A percentile compares a stretch with the other conserved stretches of the same genome.
Conservation (phyloP, 371 early-diverging fungal species). For the Zychaea mexicana region DNA sequence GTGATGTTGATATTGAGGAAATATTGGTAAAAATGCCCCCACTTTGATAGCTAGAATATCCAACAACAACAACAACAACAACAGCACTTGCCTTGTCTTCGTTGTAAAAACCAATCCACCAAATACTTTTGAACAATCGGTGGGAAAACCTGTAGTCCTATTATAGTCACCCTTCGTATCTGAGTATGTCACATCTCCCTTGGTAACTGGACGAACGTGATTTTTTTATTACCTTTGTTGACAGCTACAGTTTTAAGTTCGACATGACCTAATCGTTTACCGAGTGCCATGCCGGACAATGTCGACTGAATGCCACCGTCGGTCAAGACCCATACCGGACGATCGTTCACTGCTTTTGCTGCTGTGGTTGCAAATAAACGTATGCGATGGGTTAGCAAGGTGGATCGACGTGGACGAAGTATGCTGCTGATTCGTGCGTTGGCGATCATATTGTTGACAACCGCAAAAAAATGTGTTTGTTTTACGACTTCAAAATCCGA, state of each 20-base stretch:
- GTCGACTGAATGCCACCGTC: slow-evolving; percentile 23
- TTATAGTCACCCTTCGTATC: too few relatives aligned
- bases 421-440: not conserved
- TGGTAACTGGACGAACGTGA: too few relatives aligned
- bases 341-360: not conserved
- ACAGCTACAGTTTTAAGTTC: slow-evolving; percentile 12
- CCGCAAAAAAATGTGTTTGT: not conserved
- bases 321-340: slow-evolving; percentile 19
- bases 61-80: too few relatives aligned
- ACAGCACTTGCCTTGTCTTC: too few relatives aligned
- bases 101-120: slow-evolving; percentile 15
- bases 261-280: slow-evolving; percentile 9
- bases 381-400: not conserved
- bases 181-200: too few relatives aligned
- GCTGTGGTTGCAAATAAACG: not conserved
- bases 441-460: slow-evolving; percentile 7
- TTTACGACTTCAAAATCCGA: too few relatives aligned
- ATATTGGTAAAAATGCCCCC: too few relatives aligned
- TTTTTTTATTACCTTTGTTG: slow-evolving; percentile 11
- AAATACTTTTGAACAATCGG: slow-evolving; percentile 19
- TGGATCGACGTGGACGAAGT: not conserved
- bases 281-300: slow-evolving; percentile 16
- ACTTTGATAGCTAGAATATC: too few relatives aligned
- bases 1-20: too few relatives aligned
- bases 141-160: slow-evolving; percentile 15